Evolutionary conservation across 805 yeast species (phyloP).

Genomic region (Wickerhamiella slavikovae): DNA sequence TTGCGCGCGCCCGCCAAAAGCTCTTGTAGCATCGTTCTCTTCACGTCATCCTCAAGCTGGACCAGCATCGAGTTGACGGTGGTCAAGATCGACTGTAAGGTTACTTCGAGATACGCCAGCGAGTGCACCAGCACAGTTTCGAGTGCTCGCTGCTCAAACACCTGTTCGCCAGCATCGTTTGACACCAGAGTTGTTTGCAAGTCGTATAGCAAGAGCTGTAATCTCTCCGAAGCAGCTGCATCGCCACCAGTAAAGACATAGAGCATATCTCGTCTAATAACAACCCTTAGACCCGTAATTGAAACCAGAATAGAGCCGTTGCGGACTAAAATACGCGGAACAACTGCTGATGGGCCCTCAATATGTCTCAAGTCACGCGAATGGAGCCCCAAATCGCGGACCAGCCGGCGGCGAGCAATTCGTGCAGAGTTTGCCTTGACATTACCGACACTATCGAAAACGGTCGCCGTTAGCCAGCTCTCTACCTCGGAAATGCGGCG

Average conservation of each 20-base stretch:
- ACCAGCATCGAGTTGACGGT: conserved; percentile 42
- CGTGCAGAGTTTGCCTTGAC: conserved; percentile 36
- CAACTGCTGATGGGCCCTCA: conserved; percentile 38
- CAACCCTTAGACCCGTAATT: conserved; percentile 41
- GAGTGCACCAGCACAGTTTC: conserved; percentile 71
- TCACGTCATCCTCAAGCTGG: conserved; percentile 61
- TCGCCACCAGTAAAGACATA: conserved; percentile 38
- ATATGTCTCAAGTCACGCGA: conserved; percentile 79
- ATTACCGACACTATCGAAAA: conserved; percentile 35
- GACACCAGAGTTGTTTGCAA: conserved; percentile 40
- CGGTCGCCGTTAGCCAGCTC: conserved; percentile 35
- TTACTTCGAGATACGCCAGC: conserved; percentile 59
- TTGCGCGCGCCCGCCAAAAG: conserved; percentile 53
- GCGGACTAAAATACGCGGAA: conserved; percentile 44
- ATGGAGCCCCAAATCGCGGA: conserved; percentile 46
- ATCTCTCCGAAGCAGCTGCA: conserved; percentile 31
- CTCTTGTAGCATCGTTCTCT: conserved; percentile 53
- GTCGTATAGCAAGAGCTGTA: conserved; percentile 71
- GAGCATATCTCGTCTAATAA: conserved; percentile 35
- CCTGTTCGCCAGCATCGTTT: conserved; percentile 23
- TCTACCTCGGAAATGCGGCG: too few species aligned
- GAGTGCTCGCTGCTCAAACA: conserved; percentile 63
- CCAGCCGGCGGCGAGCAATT: conserved; percentile 34
- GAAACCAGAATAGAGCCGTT: conserved; percentile 37
- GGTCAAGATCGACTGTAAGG: conserved; percentile 35